Evolutionary conservation across 352 stramenopile genomes (phyloP).

Genomic region (Globisporangium sylvaticum): DNA sequence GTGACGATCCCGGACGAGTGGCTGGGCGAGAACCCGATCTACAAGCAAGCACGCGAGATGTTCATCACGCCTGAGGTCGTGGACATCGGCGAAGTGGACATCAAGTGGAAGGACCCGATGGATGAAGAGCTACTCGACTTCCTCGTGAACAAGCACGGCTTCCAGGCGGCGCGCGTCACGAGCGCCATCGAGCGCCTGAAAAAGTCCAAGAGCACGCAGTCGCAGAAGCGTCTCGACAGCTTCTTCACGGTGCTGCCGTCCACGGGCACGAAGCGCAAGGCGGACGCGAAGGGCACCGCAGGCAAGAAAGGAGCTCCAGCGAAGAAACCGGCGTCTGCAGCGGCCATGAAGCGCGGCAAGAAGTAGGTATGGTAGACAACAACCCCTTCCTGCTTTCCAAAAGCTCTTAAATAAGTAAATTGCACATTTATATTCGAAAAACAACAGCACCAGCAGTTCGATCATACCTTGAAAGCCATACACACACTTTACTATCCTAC

Average conservation of each 20-base stretch:
- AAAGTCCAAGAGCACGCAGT: slow-evolving; percentile 93
- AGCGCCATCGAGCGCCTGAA: slow-evolving; percentile 94
- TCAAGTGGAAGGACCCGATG: slow-evolving; percentile 94
- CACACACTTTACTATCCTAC: background rate
- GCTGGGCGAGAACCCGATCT: slow-evolving; percentile 88
- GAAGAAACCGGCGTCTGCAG: slow-evolving; percentile 16
- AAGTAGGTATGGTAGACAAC: slow-evolving; percentile 36
- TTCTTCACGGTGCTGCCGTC: slow-evolving; percentile 93
- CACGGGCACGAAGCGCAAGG: slow-evolving; percentile 61
- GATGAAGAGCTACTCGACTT: slow-evolving; percentile 90
- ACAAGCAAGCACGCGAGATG: slow-evolving; percentile 90
- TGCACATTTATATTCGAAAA: slow-evolving; percentile 12
- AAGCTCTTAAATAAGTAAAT: slow-evolving; percentile 8
- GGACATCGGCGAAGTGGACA: slow-evolving; percentile 60
- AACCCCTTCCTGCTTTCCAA: background rate
- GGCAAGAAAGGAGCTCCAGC: slow-evolving; percentile 11
- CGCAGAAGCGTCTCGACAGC: slow-evolving; percentile 95
- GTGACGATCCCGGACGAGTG: slow-evolving; percentile 82
- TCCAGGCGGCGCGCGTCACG: slow-evolving; percentile 92
- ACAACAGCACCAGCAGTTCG: background rate
- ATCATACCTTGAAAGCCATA: background rate
- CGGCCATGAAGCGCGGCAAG: slow-evolving; percentile 51
- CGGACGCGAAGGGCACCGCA: slow-evolving; percentile 32
- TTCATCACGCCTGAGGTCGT: slow-evolving; percentile 87
- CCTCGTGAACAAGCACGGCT: slow-evolving; percentile 96